A percentile compares a stretch with the other conserved stretches of the same genome.
Conservation (phyloP, 2,329 filamentous ascomycete genomes). For the Nectriaceae sp. region DNA sequence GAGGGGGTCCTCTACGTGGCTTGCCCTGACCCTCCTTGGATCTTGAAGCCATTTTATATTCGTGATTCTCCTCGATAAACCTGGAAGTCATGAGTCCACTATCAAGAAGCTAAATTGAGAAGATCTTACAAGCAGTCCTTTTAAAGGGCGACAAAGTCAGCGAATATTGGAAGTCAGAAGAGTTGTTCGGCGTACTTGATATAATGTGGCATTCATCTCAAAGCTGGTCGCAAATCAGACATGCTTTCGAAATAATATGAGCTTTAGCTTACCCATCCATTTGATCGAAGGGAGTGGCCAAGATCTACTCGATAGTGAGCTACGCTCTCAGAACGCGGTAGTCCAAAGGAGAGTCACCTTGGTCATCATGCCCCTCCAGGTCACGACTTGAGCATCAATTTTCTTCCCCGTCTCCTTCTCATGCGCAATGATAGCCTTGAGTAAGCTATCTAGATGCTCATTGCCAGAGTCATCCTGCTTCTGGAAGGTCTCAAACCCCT, state of each 20-base stretch:
- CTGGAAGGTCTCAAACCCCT: constrained; percentile 79
- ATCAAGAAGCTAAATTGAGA: background rate
- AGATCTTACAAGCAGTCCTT: constrained; percentile 56
- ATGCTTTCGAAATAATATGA: background rate
- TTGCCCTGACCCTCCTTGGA: constrained; percentile 49
- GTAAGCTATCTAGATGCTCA: constrained; percentile 82
- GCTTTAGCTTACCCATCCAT: constrained; percentile 65
- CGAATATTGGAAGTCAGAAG: background rate
- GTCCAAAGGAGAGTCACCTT: constrained; percentile 59
- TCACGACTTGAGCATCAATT: constrained; percentile 78
- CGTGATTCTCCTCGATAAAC: constrained; percentile 91
- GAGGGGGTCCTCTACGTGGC: constrained; percentile 49
- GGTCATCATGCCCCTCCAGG: constrained; percentile 98
- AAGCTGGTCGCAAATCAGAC: constrained; percentile 57
- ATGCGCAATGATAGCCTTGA: constrained; percentile 72
- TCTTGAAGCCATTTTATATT: constrained; percentile 66
- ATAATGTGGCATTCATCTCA: constrained; percentile 92
- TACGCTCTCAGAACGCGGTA: background rate
- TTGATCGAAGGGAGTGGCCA: constrained; percentile 80
- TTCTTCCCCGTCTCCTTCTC: constrained; percentile 69
- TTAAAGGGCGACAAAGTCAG: constrained; percentile 18
- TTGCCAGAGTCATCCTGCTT: constrained; percentile 82
- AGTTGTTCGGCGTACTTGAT: constrained; percentile 67
- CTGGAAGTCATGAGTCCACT: constrained; percentile 44
- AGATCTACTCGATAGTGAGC: constrained; percentile 63